Conservation (phyloP, 2,329 filamentous ascomycete genomes). For the Talaromyces sp. region DNA sequence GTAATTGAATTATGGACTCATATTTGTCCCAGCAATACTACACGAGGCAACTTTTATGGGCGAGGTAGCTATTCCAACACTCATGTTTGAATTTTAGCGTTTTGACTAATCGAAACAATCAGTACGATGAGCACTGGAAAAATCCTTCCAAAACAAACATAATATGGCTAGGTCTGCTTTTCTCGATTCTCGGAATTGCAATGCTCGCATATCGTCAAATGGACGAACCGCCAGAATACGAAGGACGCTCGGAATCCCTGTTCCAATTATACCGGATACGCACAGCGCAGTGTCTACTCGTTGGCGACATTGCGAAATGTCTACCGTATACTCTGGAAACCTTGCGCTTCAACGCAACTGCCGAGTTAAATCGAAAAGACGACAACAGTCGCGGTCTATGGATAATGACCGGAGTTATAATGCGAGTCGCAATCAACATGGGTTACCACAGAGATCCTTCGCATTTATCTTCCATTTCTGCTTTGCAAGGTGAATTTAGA, state of each 20-base stretch:
- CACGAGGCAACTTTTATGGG: conserved; percentile 11
- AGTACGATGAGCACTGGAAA: conserved; percentile 60
- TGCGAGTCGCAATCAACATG: conserved; percentile 60
- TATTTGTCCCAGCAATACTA: conserved; percentile 3
- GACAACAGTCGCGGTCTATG: conserved; percentile 58
- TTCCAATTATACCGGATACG: conserved; percentile 44
- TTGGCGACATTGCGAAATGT: conserved; percentile 59
- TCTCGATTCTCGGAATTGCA: conserved; percentile 59
- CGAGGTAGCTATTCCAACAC: conserved; percentile 2
- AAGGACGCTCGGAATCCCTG: conserved; percentile 48
- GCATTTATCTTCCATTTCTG: conserved; percentile 48
- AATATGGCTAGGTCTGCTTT: conserved; percentile 59
- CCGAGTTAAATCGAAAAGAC: conserved; percentile 54
- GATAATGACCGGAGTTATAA: conserved; percentile 56
- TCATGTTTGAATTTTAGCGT: not conserved
- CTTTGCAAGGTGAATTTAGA: conserved; percentile 57
- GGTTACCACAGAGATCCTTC: conserved; percentile 58
- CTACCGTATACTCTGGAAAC: conserved; percentile 57
- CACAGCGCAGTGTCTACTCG: conserved; percentile 58
- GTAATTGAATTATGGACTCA: not conserved
- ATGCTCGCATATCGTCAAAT: conserved; percentile 57
- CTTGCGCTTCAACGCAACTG: conserved; percentile 56
- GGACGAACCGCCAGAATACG: conserved; percentile 59
- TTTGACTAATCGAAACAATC: conserved; percentile 9
- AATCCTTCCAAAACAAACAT: conserved; percentile 52